phyloP scores from a whole-genome alignment of 257 asterid species.

The Capsicum chinense region DNA sequence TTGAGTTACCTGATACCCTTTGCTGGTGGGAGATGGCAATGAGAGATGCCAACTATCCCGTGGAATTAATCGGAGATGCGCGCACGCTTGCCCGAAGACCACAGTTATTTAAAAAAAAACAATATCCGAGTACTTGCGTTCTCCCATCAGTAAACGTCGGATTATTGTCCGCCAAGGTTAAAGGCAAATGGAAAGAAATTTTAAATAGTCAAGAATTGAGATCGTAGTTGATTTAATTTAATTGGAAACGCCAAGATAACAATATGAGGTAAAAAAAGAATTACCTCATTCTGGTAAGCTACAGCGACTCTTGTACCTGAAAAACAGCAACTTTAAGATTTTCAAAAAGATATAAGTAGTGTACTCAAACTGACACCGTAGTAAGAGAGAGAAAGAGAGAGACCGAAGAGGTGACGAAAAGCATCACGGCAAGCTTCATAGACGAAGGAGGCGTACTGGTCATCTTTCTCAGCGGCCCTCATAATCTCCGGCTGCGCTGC shows the following conservation, averaged over 20 bases:
- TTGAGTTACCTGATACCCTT: neutral
- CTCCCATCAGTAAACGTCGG: neutral
- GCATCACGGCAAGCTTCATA: constrained; percentile 98
- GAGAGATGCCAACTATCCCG: too few species aligned
- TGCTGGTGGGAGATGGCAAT: too few species aligned
- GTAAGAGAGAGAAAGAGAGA: neutral
- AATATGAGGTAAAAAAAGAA: neutral
- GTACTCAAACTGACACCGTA: neutral
- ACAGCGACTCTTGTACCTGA: constrained; percentile 91
- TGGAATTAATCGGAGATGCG: too few species aligned
- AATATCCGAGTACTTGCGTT: neutral
- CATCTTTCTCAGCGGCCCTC: constrained; percentile 99
- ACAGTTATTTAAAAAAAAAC: too few species aligned
- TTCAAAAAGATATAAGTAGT: neutral
- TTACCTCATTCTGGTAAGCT: constrained; percentile 91
- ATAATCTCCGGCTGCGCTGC: constrained; percentile 98
- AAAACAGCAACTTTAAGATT: constrained; percentile 9
- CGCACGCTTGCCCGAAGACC: too few species aligned
- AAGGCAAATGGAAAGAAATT: neutral
- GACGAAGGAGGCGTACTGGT: constrained; percentile 92
- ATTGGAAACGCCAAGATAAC: neutral
- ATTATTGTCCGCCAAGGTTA: neutral
- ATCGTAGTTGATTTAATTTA: neutral
- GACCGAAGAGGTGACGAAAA: constrained; percentile 87
- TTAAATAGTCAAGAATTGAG: neutral